These are phyloP conservation scores for Salicornia ramosissima DNA, from an alignment of 148 eudicot species.

Conservation along the genomic window DNA sequence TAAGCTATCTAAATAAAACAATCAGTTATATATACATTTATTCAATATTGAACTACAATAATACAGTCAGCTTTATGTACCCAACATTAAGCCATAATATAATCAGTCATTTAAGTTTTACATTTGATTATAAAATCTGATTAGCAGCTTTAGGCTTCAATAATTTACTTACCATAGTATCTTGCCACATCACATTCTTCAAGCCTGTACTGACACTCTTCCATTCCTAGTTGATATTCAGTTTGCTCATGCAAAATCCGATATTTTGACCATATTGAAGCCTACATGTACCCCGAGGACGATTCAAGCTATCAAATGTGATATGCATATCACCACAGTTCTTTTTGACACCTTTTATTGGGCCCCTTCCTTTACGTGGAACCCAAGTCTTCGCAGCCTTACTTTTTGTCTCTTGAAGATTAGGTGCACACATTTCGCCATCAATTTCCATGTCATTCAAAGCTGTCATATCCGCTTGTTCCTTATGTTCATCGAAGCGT, in stretches of 20 bases:
- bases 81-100: too few relatives aligned
- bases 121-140: background rate
- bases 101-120: background rate
- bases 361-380: background rate
- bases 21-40: background rate
- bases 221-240: conserved; percentile 5
- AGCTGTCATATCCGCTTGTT: background rate
- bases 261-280: conserved; percentile 1
- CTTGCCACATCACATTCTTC: background rate
- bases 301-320: too few relatives aligned
- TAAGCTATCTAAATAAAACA: background rate
- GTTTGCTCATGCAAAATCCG: conserved; percentile 1
- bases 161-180: background rate
- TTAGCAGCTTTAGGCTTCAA: too few relatives aligned
- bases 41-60: too few relatives aligned
- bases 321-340: too few relatives aligned
- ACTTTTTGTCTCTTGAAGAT: background rate
- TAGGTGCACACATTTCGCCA: background rate
- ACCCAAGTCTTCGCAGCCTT: background rate
- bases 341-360: too few relatives aligned
- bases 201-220: background rate
- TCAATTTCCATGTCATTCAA: too few relatives aligned
- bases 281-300: background rate
- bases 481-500: background rate
- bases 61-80: too few relatives aligned